These are phyloP conservation scores for Coniella vitis DNA, from an alignment of 2,329 filamentous ascomycete genomes.

Conservation along the genomic window DNA sequence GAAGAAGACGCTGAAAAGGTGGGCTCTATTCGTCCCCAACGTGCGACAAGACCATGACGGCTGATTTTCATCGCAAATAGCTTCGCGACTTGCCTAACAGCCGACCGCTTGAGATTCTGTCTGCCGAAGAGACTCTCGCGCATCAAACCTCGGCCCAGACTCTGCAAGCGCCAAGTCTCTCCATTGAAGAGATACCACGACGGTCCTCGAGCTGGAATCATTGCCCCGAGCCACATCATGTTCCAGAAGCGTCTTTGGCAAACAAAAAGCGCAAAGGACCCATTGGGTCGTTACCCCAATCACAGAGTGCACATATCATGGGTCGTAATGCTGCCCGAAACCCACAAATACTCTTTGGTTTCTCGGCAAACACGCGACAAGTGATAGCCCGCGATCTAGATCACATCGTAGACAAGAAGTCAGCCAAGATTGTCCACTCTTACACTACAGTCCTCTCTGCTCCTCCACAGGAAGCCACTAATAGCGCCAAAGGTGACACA, in stretches of 20 bases:
- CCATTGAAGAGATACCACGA: constrained; percentile 3
- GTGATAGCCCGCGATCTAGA: background rate
- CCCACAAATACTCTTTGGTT: background rate
- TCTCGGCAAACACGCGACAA: background rate
- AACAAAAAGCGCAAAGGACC: constrained; percentile 3
- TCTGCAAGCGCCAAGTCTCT: background rate
- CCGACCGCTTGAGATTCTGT: constrained; percentile 5
- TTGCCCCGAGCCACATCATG: background rate
- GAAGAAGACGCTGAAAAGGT: background rate
- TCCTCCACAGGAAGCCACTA: background rate
- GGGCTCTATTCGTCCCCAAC: too few species aligned
- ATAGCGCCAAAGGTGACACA: constrained; percentile 2
- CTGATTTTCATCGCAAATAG: background rate
- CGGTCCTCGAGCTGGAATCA: constrained; percentile 2
- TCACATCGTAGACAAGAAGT: background rate
- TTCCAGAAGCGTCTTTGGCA: background rate
- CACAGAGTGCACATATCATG: constrained; percentile 1
- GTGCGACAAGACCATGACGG: background rate
- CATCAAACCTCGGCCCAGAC: background rate
- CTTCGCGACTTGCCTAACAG: constrained; percentile 1
- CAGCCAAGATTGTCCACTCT: constrained; percentile 7
- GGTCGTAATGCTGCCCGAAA: background rate
- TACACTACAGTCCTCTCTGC: background rate
- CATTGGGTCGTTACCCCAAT: constrained; percentile 5
- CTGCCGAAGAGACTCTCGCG: background rate